A percentile compares a stretch with the other conserved stretches of the same genome.
phyloP scores from a whole-genome alignment of 2,329 filamentous ascomycete species.

The Penicillium sp. region DNA sequence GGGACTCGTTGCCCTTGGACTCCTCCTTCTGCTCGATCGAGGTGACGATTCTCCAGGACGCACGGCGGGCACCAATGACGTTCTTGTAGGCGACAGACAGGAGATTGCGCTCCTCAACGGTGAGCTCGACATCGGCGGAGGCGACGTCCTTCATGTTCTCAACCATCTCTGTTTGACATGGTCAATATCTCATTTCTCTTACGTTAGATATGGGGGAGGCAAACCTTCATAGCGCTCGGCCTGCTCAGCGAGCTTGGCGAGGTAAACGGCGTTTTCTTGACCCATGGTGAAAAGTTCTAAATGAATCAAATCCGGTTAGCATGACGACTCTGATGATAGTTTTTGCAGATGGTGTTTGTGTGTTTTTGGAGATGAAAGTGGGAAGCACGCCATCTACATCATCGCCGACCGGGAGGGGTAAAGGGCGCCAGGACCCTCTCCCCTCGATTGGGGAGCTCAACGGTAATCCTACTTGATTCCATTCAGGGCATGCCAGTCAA shows the following conservation, averaged over 20 bases:
- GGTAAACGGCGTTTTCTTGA: conserved; percentile 99
- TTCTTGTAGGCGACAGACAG: conserved; percentile 99
- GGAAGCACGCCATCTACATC: conserved; percentile 26
- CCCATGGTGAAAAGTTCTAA: conserved; percentile 71
- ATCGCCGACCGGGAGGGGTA: conserved; percentile 26
- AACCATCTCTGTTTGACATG: conserved; percentile 76
- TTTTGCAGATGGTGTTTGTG: neutral
- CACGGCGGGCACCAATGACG: conserved; percentile 93
- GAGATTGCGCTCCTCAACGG: conserved; percentile 95
- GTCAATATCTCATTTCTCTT: conserved; percentile 16
- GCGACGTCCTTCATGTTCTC: conserved; percentile 99
- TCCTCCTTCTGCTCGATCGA: conserved; percentile 99
- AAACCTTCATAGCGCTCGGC: conserved; percentile 99
- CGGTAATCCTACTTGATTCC: conserved; percentile 4
- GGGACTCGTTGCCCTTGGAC: conserved; percentile 92
- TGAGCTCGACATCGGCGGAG: conserved; percentile 77
- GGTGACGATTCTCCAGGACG: conserved; percentile 97
- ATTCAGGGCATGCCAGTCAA: neutral
- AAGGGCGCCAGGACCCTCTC: neutral
- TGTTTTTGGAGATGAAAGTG: conserved; percentile 3
- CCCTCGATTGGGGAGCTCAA: conserved; percentile 9
- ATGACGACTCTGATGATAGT: neutral
- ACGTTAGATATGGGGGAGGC: conserved; percentile 30
- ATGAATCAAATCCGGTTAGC: conserved; percentile 15
- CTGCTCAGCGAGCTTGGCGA: conserved; percentile 99